Conservation (phyloP, 345 rosid genomes). For the Arabis hirsuta region DNA sequence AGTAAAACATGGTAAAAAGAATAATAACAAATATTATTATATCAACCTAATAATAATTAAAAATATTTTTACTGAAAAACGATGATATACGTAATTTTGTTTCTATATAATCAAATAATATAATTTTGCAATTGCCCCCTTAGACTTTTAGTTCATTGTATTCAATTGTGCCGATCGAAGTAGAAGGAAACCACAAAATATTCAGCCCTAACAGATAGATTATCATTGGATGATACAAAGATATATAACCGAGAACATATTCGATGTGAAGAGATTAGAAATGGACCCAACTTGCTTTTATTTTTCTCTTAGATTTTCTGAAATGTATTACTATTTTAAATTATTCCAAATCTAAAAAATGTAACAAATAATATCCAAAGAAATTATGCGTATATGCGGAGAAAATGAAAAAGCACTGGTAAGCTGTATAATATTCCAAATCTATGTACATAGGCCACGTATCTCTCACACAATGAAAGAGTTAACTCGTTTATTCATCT, state of each 20-base stretch:
- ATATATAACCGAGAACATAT: conserved; percentile 30
- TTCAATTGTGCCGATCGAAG: no score
- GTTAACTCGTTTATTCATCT: conserved; percentile 35
- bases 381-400: conserved; percentile 46
- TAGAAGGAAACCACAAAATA: neutral
- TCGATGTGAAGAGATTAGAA: conserved; percentile 35
- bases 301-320: conserved; percentile 9
- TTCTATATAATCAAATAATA: no score
- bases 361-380: conserved; percentile 41
- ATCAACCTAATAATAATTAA: no score
- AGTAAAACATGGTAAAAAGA: no score
- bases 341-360: neutral
- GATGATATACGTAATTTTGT: no score
- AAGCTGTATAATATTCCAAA: conserved; percentile 40
- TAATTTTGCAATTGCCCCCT: no score
- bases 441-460: conserved; percentile 40
- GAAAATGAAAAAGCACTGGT: conserved; percentile 32
- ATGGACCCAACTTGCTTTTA: conserved; percentile 37
- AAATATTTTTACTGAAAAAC: no score
- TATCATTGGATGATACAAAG: conserved; percentile 3
- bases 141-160: no score
- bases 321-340: neutral
- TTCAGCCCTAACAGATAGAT: conserved; percentile 16
- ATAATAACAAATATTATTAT: no score
- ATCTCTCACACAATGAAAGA: conserved; percentile 22